Conservation (phyloP, 108 stramenopile species). For the Stephanodiscus triporus region DNA sequence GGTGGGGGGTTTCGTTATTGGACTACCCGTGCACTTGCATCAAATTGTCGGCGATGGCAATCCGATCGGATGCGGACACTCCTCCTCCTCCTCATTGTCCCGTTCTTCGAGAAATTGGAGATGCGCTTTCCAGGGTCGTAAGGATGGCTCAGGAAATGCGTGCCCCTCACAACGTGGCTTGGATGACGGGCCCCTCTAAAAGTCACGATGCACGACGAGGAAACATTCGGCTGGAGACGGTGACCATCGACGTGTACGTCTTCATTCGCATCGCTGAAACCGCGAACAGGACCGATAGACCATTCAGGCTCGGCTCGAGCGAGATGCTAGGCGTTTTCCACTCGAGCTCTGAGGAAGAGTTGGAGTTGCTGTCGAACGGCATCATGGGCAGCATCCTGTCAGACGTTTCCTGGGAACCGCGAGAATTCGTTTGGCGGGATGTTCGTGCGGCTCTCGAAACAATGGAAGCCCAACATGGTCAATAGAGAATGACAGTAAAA, state of each 20-base stretch:
- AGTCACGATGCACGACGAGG: neutral
- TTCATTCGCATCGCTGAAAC: constrained; percentile 47
- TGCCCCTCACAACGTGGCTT: constrained; percentile 35
- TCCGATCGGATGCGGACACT: neutral
- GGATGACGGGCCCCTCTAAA: constrained; percentile 16
- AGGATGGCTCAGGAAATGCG: constrained; percentile 43
- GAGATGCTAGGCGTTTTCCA: constrained; percentile 72
- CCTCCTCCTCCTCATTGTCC: neutral
- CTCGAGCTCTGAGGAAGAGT: constrained; percentile 46
- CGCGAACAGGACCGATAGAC: constrained; percentile 6
- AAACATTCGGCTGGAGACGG: neutral
- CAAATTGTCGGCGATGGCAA: constrained; percentile 42
- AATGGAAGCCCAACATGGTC: neutral
- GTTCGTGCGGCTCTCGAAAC: constrained; percentile 3
- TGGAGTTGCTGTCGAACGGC: constrained; percentile 14
- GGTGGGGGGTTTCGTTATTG: constrained; percentile 47
- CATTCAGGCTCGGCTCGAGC: constrained; percentile 48
- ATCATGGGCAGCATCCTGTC: constrained; percentile 7
- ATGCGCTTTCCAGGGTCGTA: constrained; percentile 53
- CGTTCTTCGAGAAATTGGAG: constrained; percentile 39
- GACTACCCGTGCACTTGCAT: constrained; percentile 66
- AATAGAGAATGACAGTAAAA: too few species aligned
- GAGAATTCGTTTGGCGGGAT: constrained; percentile 4
- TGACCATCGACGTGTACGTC: constrained; percentile 39
- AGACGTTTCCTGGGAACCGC: constrained; percentile 22